Percentiles rank a stretch among this genome's conserved stretches.
Evolutionary conservation across 2,329 filamentous ascomycete genomes (phyloP).

Genomic region (Thelonectria rubi): DNA sequence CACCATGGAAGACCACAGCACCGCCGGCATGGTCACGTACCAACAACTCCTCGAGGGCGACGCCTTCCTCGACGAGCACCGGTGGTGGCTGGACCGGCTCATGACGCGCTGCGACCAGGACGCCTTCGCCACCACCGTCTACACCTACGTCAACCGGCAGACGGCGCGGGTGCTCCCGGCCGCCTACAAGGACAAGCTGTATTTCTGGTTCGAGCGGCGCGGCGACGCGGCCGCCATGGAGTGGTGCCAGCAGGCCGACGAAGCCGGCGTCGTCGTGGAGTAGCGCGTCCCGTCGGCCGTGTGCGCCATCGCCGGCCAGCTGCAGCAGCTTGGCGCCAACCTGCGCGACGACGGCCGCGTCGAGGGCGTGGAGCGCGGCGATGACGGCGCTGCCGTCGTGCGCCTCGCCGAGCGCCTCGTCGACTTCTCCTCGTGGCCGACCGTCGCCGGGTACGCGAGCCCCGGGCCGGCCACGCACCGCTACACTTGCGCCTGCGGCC

Average conservation of each 20-base stretch:
- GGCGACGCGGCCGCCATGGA: conserved; percentile 1
- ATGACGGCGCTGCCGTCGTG: not conserved
- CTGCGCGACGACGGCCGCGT: not conserved
- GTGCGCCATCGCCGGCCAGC: not conserved
- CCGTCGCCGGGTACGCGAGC: too few relatives aligned
- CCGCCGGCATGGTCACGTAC: conserved; percentile 5
- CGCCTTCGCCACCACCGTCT: not conserved
- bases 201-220: conserved; percentile 7
- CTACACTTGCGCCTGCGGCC: too few relatives aligned
- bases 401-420: conserved; percentile 1
- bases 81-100: not conserved
- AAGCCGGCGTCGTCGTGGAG: not conserved
- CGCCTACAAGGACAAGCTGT: conserved; percentile 10
- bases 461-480: too few relatives aligned
- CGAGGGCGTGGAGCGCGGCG: too few relatives aligned
- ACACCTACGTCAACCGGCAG: not conserved
- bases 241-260: conserved; percentile 12
- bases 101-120: conserved; percentile 11
- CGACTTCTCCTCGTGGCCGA: too few relatives aligned
- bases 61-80: not conserved
- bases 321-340: conserved; percentile 3
- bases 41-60: conserved; percentile 4
- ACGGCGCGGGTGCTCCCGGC: conserved; percentile 1
- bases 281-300: conserved; percentile 6
- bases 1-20: conserved; percentile 5